Percentiles rank a stretch among this genome's conserved stretches.
phyloP scores from a whole-genome alignment of 176 grass and related monocot genomes.

The Rhynchospora pubera region DNA sequence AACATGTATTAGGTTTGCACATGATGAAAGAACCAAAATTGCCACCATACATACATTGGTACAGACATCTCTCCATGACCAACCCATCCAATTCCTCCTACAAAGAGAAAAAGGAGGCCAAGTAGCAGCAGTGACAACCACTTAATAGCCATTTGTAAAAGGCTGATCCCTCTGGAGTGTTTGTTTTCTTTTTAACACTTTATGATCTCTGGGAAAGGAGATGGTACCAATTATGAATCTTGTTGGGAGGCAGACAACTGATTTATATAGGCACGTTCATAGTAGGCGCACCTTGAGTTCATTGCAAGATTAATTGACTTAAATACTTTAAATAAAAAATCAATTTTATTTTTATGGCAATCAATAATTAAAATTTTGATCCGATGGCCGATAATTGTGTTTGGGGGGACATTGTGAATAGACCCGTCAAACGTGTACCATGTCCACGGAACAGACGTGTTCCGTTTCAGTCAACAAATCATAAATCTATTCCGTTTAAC shows the following conservation, averaged over 20 bases:
- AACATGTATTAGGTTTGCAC: neutral
- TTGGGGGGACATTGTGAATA: neutral
- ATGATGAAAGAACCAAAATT: neutral
- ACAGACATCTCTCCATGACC: neutral
- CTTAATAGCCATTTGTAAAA: slow-evolving; percentile 6
- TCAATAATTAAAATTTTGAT: neutral
- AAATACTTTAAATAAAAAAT: neutral
- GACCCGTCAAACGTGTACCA: no score
- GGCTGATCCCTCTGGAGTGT: neutral
- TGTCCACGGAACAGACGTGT: no score
- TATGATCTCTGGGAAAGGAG: neutral
- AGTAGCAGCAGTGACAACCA: slow-evolving; percentile 7
- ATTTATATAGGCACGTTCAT: slow-evolving; percentile 13
- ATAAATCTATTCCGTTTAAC: no score
- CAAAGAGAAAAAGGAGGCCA: slow-evolving; percentile 8
- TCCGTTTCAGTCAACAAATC: no score
- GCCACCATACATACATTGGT: slow-evolving; percentile 3
- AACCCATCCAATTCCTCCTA: neutral
- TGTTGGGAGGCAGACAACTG: neutral
- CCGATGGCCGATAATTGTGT: neutral
- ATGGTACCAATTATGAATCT: neutral
- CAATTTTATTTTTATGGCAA: no score
- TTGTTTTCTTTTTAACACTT: slow-evolving; percentile 5
- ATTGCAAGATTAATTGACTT: neutral
- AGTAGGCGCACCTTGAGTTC: neutral